Conservation (phyloP, 129 eudicot genomes). For the Oenanthe sinensis region DNA sequence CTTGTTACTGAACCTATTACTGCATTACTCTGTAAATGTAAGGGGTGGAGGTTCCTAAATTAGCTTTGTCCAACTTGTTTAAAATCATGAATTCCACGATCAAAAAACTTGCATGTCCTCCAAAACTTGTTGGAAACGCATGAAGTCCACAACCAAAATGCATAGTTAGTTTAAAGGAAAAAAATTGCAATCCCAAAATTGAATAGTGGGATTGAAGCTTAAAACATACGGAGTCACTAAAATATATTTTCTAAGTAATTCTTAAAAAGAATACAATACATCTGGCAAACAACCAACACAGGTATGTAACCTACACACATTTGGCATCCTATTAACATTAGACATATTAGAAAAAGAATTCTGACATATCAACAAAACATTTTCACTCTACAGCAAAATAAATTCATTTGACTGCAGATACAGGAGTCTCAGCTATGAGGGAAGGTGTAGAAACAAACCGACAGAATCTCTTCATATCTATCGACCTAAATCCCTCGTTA, state of each 20-base stretch:
- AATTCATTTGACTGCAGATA: background rate
- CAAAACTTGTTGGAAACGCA: background rate
- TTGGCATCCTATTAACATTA: background rate
- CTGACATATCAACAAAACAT: background rate
- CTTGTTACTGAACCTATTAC: background rate
- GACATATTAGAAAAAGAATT: background rate
- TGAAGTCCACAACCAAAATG: background rate
- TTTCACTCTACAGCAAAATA: background rate
- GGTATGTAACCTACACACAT: background rate
- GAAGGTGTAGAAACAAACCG: background rate
- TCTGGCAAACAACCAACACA: background rate
- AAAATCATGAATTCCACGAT: too few species aligned
- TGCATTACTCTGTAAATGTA: slow-evolving; percentile 1
- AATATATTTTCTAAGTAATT: background rate
- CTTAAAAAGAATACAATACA: background rate
- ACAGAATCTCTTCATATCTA: background rate
- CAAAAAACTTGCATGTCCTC: background rate
- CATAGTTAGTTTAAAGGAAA: background rate
- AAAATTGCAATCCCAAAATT: background rate
- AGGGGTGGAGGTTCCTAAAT: background rate
- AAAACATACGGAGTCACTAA: background rate
- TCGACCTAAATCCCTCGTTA: background rate
- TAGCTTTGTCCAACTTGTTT: too few species aligned
- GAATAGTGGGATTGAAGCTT: background rate
- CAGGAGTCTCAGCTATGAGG: background rate